Percentiles rank a stretch among this genome's conserved stretches.
Evolutionary conservation across 345 rosid species (phyloP).

Genomic region (Erucastrum elatum): DNA sequence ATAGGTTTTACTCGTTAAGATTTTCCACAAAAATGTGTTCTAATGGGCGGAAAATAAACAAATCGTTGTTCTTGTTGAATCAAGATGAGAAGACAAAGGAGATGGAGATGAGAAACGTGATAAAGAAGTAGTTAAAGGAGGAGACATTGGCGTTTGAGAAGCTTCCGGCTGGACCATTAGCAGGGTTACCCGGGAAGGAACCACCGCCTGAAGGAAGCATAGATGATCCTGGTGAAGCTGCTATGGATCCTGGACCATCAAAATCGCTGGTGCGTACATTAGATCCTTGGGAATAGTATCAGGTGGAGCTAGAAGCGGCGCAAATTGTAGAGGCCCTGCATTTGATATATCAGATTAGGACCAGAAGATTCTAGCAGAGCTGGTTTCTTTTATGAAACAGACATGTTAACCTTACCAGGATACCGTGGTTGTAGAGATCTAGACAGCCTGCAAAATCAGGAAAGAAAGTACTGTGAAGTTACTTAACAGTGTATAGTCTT

Average conservation of each 20-base stretch:
- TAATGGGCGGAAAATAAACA: slow-evolving; percentile 6
- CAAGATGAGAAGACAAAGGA: slow-evolving; percentile 16
- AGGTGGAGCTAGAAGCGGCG: slow-evolving; percentile 82
- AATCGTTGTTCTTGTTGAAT: slow-evolving; percentile 18
- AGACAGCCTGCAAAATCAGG: slow-evolving; percentile 54
- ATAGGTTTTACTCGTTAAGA: slow-evolving; percentile 19
- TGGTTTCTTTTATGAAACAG: background rate
- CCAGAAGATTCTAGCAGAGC: background rate
- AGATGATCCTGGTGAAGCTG: slow-evolving; percentile 48
- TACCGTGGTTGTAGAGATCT: slow-evolving; percentile 87
- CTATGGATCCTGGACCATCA: slow-evolving; percentile 44
- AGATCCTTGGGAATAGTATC: slow-evolving; percentile 53
- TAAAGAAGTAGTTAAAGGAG: slow-evolving; percentile 34
- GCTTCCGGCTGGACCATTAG: slow-evolving; percentile 65
- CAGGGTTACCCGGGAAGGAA: slow-evolving; percentile 54
- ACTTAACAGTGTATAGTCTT: too few relatives aligned
- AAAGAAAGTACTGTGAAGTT: background rate
- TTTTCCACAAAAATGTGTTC: slow-evolving; percentile 7
- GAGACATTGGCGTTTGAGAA: slow-evolving; percentile 44
- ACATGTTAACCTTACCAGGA: slow-evolving; percentile 57
- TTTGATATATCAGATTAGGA: background rate
- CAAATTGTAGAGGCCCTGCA: slow-evolving; percentile 78
- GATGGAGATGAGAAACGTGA: slow-evolving; percentile 16
- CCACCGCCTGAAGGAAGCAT: slow-evolving; percentile 58
- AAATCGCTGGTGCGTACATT: slow-evolving; percentile 57